Conservation (phyloP, 2,329 filamentous ascomycete genomes). For the Calonectria montana region DNA sequence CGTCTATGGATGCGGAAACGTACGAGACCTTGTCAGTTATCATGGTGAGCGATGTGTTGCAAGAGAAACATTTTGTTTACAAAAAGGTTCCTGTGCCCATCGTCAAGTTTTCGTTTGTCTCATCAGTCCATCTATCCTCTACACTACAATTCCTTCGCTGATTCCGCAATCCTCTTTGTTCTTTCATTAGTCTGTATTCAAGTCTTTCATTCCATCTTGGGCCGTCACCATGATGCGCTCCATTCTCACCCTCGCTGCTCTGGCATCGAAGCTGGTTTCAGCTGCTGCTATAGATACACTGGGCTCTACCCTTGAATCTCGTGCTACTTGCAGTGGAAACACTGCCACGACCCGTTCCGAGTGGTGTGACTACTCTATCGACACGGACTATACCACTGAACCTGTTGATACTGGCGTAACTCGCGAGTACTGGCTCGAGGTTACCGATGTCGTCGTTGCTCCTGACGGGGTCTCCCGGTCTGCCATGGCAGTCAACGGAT, state of each 20-base stretch:
- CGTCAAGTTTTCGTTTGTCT: neutral
- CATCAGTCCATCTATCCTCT: neutral
- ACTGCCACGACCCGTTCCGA: conserved; percentile 44
- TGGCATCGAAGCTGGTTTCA: neutral
- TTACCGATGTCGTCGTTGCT: conserved; percentile 52
- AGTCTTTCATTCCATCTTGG: neutral
- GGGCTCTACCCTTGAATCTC: neutral
- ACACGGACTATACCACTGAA: conserved; percentile 57
- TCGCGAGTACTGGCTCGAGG: conserved; percentile 59
- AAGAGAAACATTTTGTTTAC: neutral
- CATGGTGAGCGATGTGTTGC: neutral
- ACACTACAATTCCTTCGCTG: neutral
- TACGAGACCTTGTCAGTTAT: neutral
- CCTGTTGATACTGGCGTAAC: conserved; percentile 61
- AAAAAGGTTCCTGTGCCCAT: neutral
- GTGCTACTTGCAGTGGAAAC: conserved; percentile 34
- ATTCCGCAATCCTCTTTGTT: neutral
- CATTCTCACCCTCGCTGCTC: neutral
- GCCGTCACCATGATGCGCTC: conserved; percentile 10
- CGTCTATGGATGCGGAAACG: neutral
- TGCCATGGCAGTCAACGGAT: conserved; percentile 64
- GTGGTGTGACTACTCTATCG: conserved; percentile 62
- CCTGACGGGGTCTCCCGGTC: conserved; percentile 59
- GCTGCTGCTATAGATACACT: neutral
- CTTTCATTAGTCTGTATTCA: neutral